Conservation (phyloP, 768 basidiomycete genomes). For the Collybiopsis luxurians region DNA sequence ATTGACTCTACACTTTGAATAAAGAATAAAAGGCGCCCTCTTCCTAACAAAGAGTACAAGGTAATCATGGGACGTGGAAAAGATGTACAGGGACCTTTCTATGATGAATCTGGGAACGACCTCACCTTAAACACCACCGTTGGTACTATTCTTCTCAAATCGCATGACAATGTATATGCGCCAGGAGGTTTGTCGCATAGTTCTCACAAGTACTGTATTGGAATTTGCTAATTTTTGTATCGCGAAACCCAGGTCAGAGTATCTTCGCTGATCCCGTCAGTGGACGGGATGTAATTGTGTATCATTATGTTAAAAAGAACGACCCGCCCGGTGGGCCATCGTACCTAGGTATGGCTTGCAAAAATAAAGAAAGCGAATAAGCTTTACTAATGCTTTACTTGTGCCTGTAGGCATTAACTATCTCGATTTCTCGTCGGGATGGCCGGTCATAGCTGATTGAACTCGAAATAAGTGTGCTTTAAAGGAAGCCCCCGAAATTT, state of each 20-base stretch:
- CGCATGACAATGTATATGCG: slow-evolving; percentile 23
- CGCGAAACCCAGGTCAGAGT: slow-evolving; percentile 4
- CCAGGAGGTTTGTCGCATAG: slow-evolving; percentile 17
- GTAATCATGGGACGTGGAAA: not conserved
- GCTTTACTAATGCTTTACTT: slow-evolving; percentile 6
- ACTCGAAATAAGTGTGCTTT: too few relatives aligned
- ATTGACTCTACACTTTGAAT: too few relatives aligned
- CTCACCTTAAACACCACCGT: not conserved
- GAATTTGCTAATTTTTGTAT: too few relatives aligned
- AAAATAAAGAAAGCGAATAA: not conserved
- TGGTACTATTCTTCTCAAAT: slow-evolving; percentile 21
- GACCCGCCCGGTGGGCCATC: not conserved
- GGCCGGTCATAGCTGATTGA: slow-evolving; percentile 20
- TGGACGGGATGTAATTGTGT: slow-evolving; percentile 8
- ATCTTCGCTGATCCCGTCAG: slow-evolving; percentile 9
- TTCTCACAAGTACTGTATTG: too few relatives aligned
- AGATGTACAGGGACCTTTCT: not conserved
- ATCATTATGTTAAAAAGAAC: slow-evolving; percentile 6
- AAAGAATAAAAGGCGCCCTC: too few relatives aligned
- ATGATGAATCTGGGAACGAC: not conserved
- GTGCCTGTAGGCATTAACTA: slow-evolving; percentile 27
- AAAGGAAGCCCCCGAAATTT: too few relatives aligned
- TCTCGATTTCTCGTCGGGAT: slow-evolving; percentile 24
- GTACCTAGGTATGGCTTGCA: not conserved
- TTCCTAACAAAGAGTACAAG: not conserved